Evolutionary conservation across 805 yeast species (phyloP), one percentile per base, ranked within the genome.

Genomic region (Cyberlindnera misumaiensis): DNA sequence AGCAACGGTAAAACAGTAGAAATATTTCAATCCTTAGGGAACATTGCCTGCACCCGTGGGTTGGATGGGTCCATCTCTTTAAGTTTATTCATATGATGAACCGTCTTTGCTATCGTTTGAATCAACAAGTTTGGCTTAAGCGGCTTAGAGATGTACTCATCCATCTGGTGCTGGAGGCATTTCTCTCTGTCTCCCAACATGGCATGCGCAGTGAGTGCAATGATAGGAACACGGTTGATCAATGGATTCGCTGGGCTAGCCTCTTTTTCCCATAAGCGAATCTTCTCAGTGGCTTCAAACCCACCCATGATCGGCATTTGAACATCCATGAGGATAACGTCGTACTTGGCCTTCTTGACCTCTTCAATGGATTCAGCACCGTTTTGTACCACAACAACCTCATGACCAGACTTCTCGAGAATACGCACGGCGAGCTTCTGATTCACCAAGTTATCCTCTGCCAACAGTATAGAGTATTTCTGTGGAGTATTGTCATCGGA

Each of bases 301-400:
- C 95, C 95, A 26, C 95, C 95, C 90, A 86, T 86, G 12, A 84
- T 84, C 10, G 95, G 95, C 95, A 85, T 85, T 60, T 85, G 95
- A 34, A 85, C 95, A 63, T 85, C 95, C 95, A 85, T 85, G 45
- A 85, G 71, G 12, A 85, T 82, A 32, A 84, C 88, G 56, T 85
- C 95, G 56, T 80, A 85, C 34, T 71, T 68, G 43, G 71, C 73
- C 45, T 72, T 68, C 55, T 78, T 68, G 32, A 84, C 77, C 2
- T 88, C 88, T 43, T 83, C 83, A 47, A 75, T 73, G 0, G 95
- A 94, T 51, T 84, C 85, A 43, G 74, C 67, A 15, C 95, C 95
- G 60, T 85, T 85, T 56, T 83, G 89, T 4, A 84, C 95, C 33
- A 86, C 95, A 44, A 77, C 80, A 10, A 85, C 89, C 40, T 72